Evolutionary conservation across 768 basidiomycete species (phyloP).

Genomic region (Amylocystis lapponica): DNA sequence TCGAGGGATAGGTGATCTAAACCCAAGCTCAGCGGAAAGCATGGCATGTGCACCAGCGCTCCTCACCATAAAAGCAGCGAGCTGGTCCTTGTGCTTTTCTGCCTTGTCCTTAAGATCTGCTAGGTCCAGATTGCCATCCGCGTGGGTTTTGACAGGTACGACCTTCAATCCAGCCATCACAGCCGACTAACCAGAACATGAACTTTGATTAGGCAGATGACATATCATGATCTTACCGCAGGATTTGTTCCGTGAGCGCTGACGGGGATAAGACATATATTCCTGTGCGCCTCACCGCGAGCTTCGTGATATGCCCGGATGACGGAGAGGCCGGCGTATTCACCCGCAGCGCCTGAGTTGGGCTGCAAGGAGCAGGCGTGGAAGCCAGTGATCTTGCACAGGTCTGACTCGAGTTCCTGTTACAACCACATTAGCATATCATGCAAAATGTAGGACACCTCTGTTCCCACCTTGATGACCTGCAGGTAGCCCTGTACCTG

Average conservation of each 20-base stretch:
- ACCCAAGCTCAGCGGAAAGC: neutral
- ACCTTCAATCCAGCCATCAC: conserved; percentile 97
- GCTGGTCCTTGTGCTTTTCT: conserved; percentile 81
- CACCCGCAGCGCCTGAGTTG: conserved; percentile 97
- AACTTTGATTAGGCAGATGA: neutral
- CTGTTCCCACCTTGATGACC: conserved; percentile 58
- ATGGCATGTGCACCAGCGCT: neutral
- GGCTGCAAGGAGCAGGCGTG: conserved; percentile 95
- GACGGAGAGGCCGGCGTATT: conserved; percentile 92
- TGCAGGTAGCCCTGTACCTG: conserved; percentile 85
- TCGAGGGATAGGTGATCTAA: conserved; percentile 94
- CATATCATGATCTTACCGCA: conserved; percentile 63
- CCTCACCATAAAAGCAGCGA: conserved; percentile 92
- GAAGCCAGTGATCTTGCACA: conserved; percentile 96
- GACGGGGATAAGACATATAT: conserved; percentile 90
- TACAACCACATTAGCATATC: neutral
- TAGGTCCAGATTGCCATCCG: conserved; percentile 86
- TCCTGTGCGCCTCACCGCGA: conserved; percentile 75
- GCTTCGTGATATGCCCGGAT: conserved; percentile 94
- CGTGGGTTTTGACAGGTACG: conserved; percentile 85
- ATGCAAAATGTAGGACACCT: neutral
- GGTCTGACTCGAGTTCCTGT: conserved; percentile 88
- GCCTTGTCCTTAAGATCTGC: conserved; percentile 83
- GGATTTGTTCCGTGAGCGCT: conserved; percentile 99
- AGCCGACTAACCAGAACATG: conserved; percentile 58